These are phyloP conservation scores for Cytospora schulzeri DNA, from an alignment of 2,329 filamentous ascomycete species.

Conservation along the genomic window DNA sequence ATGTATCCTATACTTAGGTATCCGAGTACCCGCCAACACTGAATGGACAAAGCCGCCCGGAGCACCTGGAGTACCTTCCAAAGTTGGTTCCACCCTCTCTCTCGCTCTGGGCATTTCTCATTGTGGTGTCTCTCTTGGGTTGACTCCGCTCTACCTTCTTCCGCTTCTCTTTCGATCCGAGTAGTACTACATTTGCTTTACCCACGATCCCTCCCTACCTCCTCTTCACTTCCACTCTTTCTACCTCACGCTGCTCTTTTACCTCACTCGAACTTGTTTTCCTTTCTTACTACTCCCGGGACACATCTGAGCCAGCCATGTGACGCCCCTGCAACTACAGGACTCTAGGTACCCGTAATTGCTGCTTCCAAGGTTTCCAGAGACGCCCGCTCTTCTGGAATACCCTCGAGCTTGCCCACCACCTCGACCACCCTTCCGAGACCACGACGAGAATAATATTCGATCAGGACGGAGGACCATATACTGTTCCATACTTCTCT, in stretches of 20 bases:
- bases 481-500: constrained; percentile 12
- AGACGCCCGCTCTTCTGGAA: constrained; percentile 12
- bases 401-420: constrained; percentile 9
- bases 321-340: constrained; percentile 19
- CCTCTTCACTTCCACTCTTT: constrained; percentile 19
- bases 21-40: neutral
- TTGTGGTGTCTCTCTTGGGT: neutral
- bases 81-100: constrained; percentile 10
- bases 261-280: neutral
- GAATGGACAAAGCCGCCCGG: constrained; percentile 11
- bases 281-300: neutral
- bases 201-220: constrained; percentile 18
- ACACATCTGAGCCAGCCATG: constrained; percentile 22
- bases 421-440: neutral
- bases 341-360: constrained; percentile 18
- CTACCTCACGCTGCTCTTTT: constrained; percentile 8
- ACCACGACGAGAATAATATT: constrained; percentile 1
- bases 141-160: constrained; percentile 21
- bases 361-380: constrained; percentile 18
- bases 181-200: constrained; percentile 21
- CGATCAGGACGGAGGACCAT: constrained; percentile 1
- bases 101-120: constrained; percentile 1
- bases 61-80: constrained; percentile 9
- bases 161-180: constrained; percentile 20
- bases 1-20: neutral